Conservation (phyloP, 768 basidiomycete genomes). For the Kondoa malvinella region DNA sequence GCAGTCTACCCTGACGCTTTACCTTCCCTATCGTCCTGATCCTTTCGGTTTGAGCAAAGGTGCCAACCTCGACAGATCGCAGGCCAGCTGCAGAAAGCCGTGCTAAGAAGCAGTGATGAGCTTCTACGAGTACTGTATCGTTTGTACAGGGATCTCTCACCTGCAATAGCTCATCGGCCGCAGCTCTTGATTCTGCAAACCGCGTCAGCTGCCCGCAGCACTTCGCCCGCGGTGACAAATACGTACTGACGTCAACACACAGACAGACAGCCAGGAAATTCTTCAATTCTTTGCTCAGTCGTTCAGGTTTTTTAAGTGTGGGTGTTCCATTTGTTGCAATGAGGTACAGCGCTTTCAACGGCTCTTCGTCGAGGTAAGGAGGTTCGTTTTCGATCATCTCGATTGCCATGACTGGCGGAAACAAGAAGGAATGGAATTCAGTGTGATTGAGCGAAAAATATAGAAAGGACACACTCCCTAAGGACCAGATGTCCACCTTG, state of each 20-base stretch:
- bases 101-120: constrained; percentile 43
- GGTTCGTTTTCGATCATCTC: constrained; percentile 95
- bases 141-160: constrained; percentile 39
- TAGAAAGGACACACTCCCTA: constrained; percentile 39
- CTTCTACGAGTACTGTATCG: constrained; percentile 2
- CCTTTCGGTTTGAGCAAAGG: constrained; percentile 42
- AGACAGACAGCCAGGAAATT: constrained; percentile 93
- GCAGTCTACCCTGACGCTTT: no score
- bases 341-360: constrained; percentile 71
- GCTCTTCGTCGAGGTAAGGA: constrained; percentile 71
- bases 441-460: background rate
- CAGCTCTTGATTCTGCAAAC: constrained; percentile 52
- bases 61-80: constrained; percentile 61
- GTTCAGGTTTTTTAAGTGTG: constrained; percentile 88
- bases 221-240: background rate
- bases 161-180: constrained; percentile 61
- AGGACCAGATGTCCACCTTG: constrained; percentile 96
- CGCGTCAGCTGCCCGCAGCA: constrained; percentile 18
- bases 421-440: background rate
- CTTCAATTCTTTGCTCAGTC: constrained; percentile 78
- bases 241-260: constrained; percentile 64
- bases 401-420: constrained; percentile 55
- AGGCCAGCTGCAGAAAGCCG: constrained; percentile 82
- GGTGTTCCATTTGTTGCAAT: constrained; percentile 98
- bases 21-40: background rate